A percentile compares a stretch with the other conserved stretches of the same genome.
These are phyloP conservation scores for Botrytis squamosa DNA, from an alignment of 2,329 filamentous ascomycete species.

Conservation along the genomic window DNA sequence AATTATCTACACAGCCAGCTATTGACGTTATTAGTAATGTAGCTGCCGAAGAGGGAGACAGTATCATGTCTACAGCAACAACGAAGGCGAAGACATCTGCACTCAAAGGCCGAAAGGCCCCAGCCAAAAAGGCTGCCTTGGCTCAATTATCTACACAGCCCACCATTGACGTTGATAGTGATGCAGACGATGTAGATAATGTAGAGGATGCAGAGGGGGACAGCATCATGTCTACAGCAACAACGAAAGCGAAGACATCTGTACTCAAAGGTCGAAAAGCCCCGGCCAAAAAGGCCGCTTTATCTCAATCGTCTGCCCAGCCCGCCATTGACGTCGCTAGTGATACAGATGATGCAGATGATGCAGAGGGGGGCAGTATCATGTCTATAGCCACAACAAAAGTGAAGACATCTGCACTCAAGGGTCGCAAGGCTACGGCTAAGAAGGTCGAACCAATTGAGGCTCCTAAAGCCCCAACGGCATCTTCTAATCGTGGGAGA, in stretches of 20 bases:
- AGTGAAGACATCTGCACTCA: background rate
- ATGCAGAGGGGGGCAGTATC: slow-evolving; percentile 54
- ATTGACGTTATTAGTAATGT: slow-evolving; percentile 51
- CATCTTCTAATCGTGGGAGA: slow-evolving; percentile 32
- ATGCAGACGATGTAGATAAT: too few species aligned
- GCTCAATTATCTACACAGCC: slow-evolving; percentile 65
- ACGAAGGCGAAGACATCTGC: slow-evolving; percentile 59
- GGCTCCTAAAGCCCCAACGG: slow-evolving; percentile 41
- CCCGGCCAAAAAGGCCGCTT: slow-evolving; percentile 51
- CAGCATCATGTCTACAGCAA: slow-evolving; percentile 43
- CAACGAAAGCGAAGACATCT: slow-evolving; percentile 5
- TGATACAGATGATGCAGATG: too few species aligned
- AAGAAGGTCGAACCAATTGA: slow-evolving; percentile 58
- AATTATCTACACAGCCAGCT: slow-evolving; percentile 59
- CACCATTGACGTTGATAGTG: slow-evolving; percentile 37
- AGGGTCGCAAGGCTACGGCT: slow-evolving; percentile 38
- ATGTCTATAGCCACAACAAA: slow-evolving; percentile 8
- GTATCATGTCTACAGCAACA: slow-evolving; percentile 57
- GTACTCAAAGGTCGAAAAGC: slow-evolving; percentile 29
- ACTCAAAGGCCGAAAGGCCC: slow-evolving; percentile 46
- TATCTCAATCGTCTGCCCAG: too few species aligned
- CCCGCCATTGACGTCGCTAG: too few species aligned
- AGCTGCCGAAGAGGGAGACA: slow-evolving; percentile 47
- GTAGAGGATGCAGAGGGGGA: slow-evolving; percentile 46
- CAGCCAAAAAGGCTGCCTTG: slow-evolving; percentile 57